Evolutionary conservation across 768 basidiomycete species (phyloP).

Genomic region (Agaricus subrufescens): DNA sequence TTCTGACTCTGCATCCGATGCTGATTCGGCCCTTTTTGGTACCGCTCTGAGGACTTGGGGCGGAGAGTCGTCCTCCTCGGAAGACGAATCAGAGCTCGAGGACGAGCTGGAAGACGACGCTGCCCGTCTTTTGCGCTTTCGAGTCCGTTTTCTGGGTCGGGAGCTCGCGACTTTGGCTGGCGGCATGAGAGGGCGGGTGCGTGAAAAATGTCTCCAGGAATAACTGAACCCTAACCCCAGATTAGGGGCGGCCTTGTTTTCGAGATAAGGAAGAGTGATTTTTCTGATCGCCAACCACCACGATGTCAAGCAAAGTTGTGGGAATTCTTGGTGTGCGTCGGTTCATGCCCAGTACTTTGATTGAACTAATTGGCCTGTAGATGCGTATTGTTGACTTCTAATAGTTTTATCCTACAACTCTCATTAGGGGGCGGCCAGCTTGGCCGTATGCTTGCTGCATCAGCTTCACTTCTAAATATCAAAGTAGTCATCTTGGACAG

Average conservation of each 20-base stretch:
- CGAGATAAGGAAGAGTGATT: background rate
- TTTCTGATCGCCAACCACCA: slow-evolving; percentile 2
- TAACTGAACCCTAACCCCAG: background rate
- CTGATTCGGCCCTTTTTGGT: slow-evolving; percentile 10
- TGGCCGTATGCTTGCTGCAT: slow-evolving; percentile 92
- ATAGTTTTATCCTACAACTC: slow-evolving; percentile 12
- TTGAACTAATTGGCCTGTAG: slow-evolving; percentile 1
- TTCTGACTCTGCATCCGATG: slow-evolving; percentile 22
- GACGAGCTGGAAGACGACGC: slow-evolving; percentile 41
- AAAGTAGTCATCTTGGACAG: slow-evolving; percentile 82
- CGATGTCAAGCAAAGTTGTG: slow-evolving; percentile 42
- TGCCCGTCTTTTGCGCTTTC: slow-evolving; percentile 53
- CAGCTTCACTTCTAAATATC: slow-evolving; percentile 85
- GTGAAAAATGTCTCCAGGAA: background rate
- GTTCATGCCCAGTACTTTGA: slow-evolving; percentile 13
- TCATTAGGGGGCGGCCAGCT: slow-evolving; percentile 89
- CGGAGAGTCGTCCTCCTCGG: slow-evolving; percentile 16
- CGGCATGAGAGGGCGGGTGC: background rate
- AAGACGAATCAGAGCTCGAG: slow-evolving; percentile 29
- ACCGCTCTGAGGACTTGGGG: slow-evolving; percentile 8
- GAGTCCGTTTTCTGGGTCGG: slow-evolving; percentile 38
- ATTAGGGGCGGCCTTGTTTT: slow-evolving; percentile 1
- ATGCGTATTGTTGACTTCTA: slow-evolving; percentile 9
- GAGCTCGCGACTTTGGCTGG: slow-evolving; percentile 27
- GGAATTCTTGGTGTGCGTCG: slow-evolving; percentile 51